A percentile compares a stretch with the other conserved stretches of the same genome.
phyloP scores from a whole-genome alignment of 2,329 filamentous ascomycete genomes.

The Neonectria punicea region DNA sequence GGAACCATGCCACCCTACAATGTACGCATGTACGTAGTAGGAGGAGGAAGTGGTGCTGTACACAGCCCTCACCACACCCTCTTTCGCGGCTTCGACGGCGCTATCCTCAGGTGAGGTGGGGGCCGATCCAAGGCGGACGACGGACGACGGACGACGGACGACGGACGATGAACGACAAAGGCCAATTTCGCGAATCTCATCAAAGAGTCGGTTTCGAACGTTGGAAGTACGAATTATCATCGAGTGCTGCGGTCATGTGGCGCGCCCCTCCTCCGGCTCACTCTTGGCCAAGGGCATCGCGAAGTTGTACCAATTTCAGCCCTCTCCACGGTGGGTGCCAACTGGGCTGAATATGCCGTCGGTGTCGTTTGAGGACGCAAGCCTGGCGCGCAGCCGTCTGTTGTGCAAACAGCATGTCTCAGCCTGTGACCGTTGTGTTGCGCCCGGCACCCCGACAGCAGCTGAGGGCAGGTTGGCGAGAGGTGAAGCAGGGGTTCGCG shows the following conservation, averaged over 20 bases:
- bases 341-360: slow-evolving; percentile 45
- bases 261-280: slow-evolving; percentile 3
- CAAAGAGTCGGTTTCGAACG: slow-evolving; percentile 14
- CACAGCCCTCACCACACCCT: slow-evolving; percentile 21
- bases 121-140: slow-evolving; percentile 21
- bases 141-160: slow-evolving; percentile 3
- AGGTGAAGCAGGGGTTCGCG: slow-evolving; percentile 22
- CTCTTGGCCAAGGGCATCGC: background rate
- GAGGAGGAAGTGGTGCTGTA: background rate
- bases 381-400: slow-evolving; percentile 27
- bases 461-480: slow-evolving; percentile 22
- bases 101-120: slow-evolving; percentile 40
- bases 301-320: slow-evolving; percentile 18
- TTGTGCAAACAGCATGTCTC: slow-evolving; percentile 39
- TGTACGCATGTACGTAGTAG: background rate
- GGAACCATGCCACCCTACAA: slow-evolving; percentile 17
- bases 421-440: slow-evolving; percentile 40
- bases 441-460: slow-evolving; percentile 31
- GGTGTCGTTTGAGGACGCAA: slow-evolving; percentile 41
- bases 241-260: slow-evolving; percentile 26
- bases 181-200: slow-evolving; percentile 34
- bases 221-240: background rate
- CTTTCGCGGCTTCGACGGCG: slow-evolving; percentile 25
- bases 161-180: slow-evolving; percentile 2
- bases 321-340: slow-evolving; percentile 24